Percentiles rank a stretch among this genome's conserved stretches.
phyloP scores from a whole-genome alignment of 139 green algal species.

The Coelastrella sp. region DNA sequence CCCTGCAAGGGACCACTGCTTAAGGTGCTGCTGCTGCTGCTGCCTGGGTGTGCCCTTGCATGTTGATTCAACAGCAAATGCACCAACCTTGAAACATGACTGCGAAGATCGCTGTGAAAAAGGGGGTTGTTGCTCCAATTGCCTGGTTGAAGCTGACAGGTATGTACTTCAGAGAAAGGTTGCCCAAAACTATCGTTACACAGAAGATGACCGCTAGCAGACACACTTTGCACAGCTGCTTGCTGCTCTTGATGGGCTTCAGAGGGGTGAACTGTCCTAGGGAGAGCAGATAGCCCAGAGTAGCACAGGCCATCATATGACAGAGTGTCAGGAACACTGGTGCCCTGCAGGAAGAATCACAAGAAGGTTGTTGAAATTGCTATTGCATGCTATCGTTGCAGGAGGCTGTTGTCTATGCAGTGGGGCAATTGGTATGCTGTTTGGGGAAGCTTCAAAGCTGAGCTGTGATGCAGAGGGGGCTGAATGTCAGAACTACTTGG shows the following conservation, averaged over 20 bases:
- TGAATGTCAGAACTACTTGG: background rate
- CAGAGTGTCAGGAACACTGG: conserved; percentile 94
- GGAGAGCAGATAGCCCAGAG: conserved; percentile 69
- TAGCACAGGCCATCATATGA: conserved; percentile 91
- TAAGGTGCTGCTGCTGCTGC: too few relatives aligned
- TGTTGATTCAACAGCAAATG: background rate
- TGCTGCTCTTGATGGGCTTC: conserved; percentile 72
- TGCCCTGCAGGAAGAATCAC: too few relatives aligned
- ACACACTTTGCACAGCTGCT: conserved; percentile 81
- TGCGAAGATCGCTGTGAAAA: conserved; percentile 92
- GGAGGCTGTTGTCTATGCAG: background rate
- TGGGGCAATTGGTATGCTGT: background rate
- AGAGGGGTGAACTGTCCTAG: conserved; percentile 63
- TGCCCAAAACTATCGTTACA: conserved; percentile 91
- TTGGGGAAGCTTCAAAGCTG: too few relatives aligned
- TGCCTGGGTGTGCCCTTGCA: background rate
- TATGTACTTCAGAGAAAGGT: conserved; percentile 86
- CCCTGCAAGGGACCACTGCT: too few relatives aligned
- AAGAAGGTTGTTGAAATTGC: background rate
- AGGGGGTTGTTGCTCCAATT: conserved; percentile 93
- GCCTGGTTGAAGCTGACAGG: conserved; percentile 97
- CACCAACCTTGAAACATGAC: conserved; percentile 65
- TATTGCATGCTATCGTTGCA: background rate
- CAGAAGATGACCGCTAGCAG: conserved; percentile 89
- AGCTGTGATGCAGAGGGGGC: too few relatives aligned